These are phyloP conservation scores for Fusarium compactum DNA, from an alignment of 2,329 filamentous ascomycete genomes.

Conservation along the genomic window DNA sequence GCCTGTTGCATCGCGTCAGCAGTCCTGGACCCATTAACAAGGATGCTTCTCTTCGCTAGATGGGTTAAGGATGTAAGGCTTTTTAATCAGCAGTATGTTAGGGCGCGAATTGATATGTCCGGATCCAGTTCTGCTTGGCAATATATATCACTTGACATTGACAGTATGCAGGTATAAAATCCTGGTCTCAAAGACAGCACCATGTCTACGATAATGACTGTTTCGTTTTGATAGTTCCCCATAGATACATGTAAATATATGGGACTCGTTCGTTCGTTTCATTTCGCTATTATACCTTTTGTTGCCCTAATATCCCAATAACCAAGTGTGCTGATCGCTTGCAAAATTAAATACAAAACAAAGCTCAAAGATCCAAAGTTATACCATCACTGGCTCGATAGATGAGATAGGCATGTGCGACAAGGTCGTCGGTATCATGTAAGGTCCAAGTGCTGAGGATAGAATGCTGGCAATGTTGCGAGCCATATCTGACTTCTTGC, in stretches of 20 bases:
- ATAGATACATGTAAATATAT: constrained; percentile 22
- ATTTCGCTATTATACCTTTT: constrained; percentile 20
- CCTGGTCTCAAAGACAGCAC: not conserved
- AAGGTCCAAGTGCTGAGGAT: constrained; percentile 44
- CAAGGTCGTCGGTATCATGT: constrained; percentile 40
- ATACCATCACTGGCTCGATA: constrained; percentile 35
- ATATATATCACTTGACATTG: not conserved
- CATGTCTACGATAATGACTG: constrained; percentile 17
- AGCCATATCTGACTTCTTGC: constrained; percentile 66
- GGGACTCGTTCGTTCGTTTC: constrained; percentile 10
- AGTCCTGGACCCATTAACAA: not conserved
- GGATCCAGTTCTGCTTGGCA: not conserved
- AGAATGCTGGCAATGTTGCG: constrained; percentile 46
- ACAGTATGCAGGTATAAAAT: not conserved
- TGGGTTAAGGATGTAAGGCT: not conserved
- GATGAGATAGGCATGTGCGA: constrained; percentile 28
- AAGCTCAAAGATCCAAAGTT: constrained; percentile 1
- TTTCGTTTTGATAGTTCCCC: constrained; percentile 12
- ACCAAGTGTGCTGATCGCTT: constrained; percentile 6
- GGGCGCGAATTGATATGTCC: not conserved
- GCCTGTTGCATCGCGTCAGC: not conserved
- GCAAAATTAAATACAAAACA: constrained; percentile 8
- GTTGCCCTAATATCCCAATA: constrained; percentile 4
- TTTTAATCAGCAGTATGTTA: not conserved
- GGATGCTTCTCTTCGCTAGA: not conserved